Base-by-base conservation (phyloP, 768 basidiomycete species). In the Psilocybe cubensis region DNA sequence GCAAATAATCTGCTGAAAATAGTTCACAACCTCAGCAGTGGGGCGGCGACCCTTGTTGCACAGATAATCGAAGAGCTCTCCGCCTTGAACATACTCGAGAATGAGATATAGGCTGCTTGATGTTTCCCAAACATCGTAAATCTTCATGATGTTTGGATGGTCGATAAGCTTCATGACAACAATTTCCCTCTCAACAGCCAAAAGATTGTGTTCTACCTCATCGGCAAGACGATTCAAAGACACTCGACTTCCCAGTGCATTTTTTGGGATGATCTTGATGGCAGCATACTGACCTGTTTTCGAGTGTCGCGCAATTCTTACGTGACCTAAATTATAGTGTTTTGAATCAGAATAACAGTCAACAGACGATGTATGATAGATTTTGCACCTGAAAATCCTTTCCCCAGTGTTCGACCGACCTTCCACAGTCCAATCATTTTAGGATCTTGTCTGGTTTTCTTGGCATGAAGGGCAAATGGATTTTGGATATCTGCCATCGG, bases 81-180 rank as follows among this genome's bases (percentile, higher is more conserved):
- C 96, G 57, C 92, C 93, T 62, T 94, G 90, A 60, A 96, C 87
- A 71, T 96, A 97, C 76, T 98, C 96, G 64, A 96, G 86, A 65
- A 98, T 89, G 58, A 98, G 86, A 71, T 86, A 97, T 62, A 96
- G 83, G 57, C 96, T 88, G 28, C 84, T 83, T 3, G 89, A 89
- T 0, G 94, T 95, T 74, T 98, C 95, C 94, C 93, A 98, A 60
- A 98, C 95, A 68, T 98, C 96, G 76, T 94, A 96, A 25, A 98
- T 83, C 56, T 87, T 88, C 84, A 97, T 85, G 62, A 98, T 86
- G 71, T 96, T 95, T 2, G 95, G 95, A 68, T 98, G 94, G 61
- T 96, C 89, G 63, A 97, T 89, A 60, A 97, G 86, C 72, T 97
- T 98, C 95, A 98, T 96, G 67, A 97, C 88, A 58, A 96, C 93